phyloP scores from a whole-genome alignment of 2,329 filamentous ascomycete species.

The Fulvia fulva region DNA sequence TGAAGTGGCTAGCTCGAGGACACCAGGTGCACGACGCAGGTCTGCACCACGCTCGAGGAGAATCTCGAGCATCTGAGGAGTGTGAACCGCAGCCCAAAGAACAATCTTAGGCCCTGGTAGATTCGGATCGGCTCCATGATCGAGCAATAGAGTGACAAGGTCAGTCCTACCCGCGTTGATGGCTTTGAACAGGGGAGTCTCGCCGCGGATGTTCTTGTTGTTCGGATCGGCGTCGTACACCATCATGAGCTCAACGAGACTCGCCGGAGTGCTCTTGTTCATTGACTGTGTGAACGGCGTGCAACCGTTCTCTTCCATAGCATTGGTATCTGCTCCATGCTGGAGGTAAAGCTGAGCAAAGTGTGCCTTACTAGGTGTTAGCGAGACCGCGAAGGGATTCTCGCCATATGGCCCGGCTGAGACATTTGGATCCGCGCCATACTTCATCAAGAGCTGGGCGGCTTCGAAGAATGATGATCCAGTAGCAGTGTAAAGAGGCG shows the following conservation, averaged over 20 bases:
- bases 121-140: conserved; percentile 63
- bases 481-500: conserved; percentile 52
- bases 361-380: conserved; percentile 50
- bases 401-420: conserved; percentile 50
- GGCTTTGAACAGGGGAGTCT: conserved; percentile 61
- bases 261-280: conserved; percentile 53
- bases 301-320: conserved; percentile 53
- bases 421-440: conserved; percentile 58
- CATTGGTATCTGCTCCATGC: conserved; percentile 56
- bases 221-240: conserved; percentile 58
- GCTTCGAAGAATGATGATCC: conserved; percentile 52
- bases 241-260: conserved; percentile 57
- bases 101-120: conserved; percentile 52
- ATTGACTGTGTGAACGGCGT: conserved; percentile 60
- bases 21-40: conserved; percentile 59
- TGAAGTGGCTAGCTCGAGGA: conserved; percentile 61
- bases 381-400: conserved; percentile 53
- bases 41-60: conserved; percentile 54
- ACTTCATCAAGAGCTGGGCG: conserved; percentile 59
- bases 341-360: conserved; percentile 58
- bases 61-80: conserved; percentile 55
- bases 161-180: conserved; percentile 56
- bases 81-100: conserved; percentile 63
- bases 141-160: conserved; percentile 51
- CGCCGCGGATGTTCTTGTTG: conserved; percentile 57